A percentile compares a stretch with the other conserved stretches of the same genome.
Evolutionary conservation across 805 yeast genomes (phyloP).

Genomic region (Starmerella tilneyi): DNA sequence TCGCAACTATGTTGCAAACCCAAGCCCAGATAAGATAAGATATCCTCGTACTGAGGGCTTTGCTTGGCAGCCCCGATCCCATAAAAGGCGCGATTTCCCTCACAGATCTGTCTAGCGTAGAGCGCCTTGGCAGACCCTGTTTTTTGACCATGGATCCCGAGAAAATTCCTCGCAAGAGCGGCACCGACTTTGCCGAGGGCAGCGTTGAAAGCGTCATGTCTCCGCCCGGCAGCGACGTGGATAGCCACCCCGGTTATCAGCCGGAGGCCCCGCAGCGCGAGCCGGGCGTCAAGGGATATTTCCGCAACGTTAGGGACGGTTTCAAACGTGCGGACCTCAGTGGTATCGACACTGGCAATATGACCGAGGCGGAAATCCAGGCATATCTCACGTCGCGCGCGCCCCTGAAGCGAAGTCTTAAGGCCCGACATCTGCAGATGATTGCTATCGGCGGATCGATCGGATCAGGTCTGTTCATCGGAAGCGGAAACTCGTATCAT

Average conservation of each 20-base stretch:
- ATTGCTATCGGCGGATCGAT: conserved; percentile 79
- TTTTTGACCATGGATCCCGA: conserved; percentile 27
- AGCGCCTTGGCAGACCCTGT: too few relatives aligned
- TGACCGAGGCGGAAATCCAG: conserved; percentile 30
- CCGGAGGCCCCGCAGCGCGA: neutral
- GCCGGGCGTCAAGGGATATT: conserved; percentile 12
- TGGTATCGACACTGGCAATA: conserved; percentile 30
- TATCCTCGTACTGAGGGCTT: neutral
- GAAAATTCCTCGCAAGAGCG: neutral
- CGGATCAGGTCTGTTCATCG: conserved; percentile 61
- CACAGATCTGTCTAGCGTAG: too few relatives aligned
- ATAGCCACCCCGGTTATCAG: neutral
- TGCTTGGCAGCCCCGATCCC: neutral
- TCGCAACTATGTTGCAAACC: too few relatives aligned
- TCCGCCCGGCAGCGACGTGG: neutral
- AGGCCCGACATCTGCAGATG: conserved; percentile 37
- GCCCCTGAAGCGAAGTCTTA: conserved; percentile 32
- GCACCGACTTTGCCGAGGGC: conserved; percentile 4
- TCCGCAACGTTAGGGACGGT: conserved; percentile 28
- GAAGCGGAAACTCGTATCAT: conserved; percentile 41
- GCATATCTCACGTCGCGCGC: conserved; percentile 19
- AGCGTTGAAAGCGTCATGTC: conserved; percentile 6
- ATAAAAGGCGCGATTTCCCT: neutral
- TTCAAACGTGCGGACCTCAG: conserved; percentile 38
- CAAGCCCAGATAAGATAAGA: neutral